Base-by-base conservation (phyloP, 495 filamentous ascomycete species). In the Glarea lozoyensis region DNA sequence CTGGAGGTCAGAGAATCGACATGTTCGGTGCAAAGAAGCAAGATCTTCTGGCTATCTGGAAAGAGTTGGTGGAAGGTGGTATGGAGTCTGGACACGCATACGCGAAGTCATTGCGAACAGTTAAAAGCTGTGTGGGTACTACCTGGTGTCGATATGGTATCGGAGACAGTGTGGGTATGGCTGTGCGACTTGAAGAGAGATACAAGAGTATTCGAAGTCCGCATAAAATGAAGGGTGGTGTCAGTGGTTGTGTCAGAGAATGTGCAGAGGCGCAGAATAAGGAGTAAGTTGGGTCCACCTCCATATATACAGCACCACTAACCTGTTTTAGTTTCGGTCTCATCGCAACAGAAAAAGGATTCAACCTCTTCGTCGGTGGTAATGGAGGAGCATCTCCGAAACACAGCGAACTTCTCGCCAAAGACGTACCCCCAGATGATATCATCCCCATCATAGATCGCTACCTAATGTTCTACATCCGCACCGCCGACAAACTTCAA, bases 251-350 rank as follows among this genome's bases (percentile, higher is more conserved):
- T 54, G 87, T 95, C 18, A 68, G 90, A 44, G 90, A 97, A 59
- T 97, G 90, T 50, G 90, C 90, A 7, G 90, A 97, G 61, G 90
- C 90, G 10, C 90, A 94, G 58, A 94, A 85, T 58, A 95, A 96
- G 57, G 89, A 96, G 80, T 86, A 63, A 61, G 77, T 62, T 29
- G 19, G 32, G 12, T 42, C 33, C 20, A 20, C 2, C 17, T 6
- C 17, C 18, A 7, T n/a, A n/a, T n/a, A 7, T 11, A 9, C 9
- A 42, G 23, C 10, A 39, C 10, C 7, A 12, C 34, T 54, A 30
- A 52, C 38, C 37, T 33, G 1, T 25, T 1, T 25, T 47, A 84
- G 79, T 58, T 97, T 97, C 55, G 90, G 90, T 15, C 78, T 95
- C 25, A 94, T 95, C 34, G 88, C 90, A 15, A 92, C 86, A 0